Evolutionary conservation across 1,284 basidiomycete species (phyloP).

Genomic region (Mrakiaceae sp.): DNA sequence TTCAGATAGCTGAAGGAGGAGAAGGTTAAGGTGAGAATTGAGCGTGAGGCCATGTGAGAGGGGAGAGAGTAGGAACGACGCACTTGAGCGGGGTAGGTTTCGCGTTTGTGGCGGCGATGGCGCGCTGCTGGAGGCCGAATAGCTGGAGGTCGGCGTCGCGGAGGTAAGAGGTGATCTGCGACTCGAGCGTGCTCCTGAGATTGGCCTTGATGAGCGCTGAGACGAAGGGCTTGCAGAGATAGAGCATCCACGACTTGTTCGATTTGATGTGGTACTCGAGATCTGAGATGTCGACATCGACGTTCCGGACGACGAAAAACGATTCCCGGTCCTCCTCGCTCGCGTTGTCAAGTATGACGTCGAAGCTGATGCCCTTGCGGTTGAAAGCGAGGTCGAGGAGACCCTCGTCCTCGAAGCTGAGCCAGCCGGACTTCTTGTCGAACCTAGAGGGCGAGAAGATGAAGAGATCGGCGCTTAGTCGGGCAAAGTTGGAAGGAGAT

Average conservation of each 20-base stretch:
- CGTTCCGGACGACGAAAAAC: conserved; percentile 40
- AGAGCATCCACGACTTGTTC: conserved; percentile 29
- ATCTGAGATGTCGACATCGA: conserved; percentile 31
- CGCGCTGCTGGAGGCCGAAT: conserved; percentile 36
- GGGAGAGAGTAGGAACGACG: neutral
- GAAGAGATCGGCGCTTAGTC: neutral
- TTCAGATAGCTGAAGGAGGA: conserved; percentile 32
- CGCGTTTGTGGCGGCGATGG: conserved; percentile 37
- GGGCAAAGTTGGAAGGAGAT: neutral
- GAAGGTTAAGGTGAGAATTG: neutral
- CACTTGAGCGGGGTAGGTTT: conserved; percentile 30
- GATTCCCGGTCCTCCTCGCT: conserved; percentile 37
- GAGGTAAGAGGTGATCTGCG: conserved; percentile 26
- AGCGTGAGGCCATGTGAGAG: neutral
- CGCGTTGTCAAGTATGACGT: conserved; percentile 39
- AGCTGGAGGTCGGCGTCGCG: conserved; percentile 26
- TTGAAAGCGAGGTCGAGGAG: conserved; percentile 38
- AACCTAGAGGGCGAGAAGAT: conserved; percentile 1
- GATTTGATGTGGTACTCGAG: conserved; percentile 30
- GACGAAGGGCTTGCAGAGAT: conserved; percentile 20
- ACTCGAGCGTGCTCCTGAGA: conserved; percentile 33
- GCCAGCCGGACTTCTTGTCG: conserved; percentile 25
- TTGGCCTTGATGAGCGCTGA: conserved; percentile 20
- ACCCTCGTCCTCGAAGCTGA: conserved; percentile 37
- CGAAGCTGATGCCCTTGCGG: conserved; percentile 35